Evolutionary conservation across 1,139 yeast species (phyloP).

Genomic region (Nakaseomyces glabratus): DNA sequence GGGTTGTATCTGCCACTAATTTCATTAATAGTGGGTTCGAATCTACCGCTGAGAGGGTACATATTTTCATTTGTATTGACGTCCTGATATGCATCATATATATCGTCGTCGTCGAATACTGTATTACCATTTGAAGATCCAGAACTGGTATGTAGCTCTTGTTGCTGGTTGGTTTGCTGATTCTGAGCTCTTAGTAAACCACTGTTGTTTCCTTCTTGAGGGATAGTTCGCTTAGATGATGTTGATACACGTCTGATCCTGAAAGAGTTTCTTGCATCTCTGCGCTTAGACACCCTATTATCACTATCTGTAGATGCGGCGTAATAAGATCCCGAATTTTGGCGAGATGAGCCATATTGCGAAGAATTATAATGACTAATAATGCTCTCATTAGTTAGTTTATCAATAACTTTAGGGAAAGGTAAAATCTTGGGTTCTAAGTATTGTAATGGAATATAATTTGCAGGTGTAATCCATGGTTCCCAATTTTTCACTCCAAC

Average conservation of each 20-base stretch:
- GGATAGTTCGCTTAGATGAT: conserved; percentile 14
- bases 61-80: conserved; percentile 10
- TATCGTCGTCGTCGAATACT: conserved; percentile 11
- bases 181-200: too few species aligned
- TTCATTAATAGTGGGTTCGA: conserved; percentile 9
- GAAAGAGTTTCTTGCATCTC: conserved; percentile 12
- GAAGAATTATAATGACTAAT: conserved; percentile 8
- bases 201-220: conserved; percentile 11
- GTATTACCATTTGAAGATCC: conserved; percentile 12
- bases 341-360: not conserved
- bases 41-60: conserved; percentile 12
- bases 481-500: conserved; percentile 11
- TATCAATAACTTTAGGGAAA: conserved; percentile 25
- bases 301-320: not conserved
- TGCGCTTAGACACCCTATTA: conserved; percentile 5
- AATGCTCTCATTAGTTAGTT: conserved; percentile 14
- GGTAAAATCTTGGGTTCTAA: conserved; percentile 29
- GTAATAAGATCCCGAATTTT: not conserved
- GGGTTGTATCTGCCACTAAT: conserved; percentile 9
- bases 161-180: not conserved
- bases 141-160: conserved; percentile 11
- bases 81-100: conserved; percentile 19
- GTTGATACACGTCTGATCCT: conserved; percentile 29
- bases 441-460: conserved; percentile 22
- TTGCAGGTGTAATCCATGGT: conserved; percentile 28